phyloP scores from a whole-genome alignment of 208 protist species.

The Acanthamoeba lugdunensis region DNA sequence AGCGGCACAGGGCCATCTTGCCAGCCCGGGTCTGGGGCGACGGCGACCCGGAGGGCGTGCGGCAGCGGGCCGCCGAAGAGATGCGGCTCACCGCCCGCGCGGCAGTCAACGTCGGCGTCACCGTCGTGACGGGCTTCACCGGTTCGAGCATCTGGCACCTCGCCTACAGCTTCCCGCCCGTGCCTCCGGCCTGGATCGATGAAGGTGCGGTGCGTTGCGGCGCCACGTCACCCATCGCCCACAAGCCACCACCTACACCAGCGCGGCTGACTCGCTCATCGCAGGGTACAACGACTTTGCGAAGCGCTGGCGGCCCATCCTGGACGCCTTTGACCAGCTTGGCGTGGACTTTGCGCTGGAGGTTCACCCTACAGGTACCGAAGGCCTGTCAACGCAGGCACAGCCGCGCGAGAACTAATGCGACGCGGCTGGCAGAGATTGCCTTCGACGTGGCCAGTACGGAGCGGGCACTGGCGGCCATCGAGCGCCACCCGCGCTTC shows the following conservation, averaged over 20 bases:
- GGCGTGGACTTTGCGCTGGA: not conserved
- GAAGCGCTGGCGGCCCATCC: not conserved
- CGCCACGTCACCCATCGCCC: too few relatives aligned
- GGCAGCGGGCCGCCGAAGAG: not conserved
- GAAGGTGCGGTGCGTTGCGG: not conserved
- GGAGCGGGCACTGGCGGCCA: not conserved
- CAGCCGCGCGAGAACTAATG: not conserved
- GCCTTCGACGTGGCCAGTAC: not conserved
- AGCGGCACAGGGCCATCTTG: not conserved
- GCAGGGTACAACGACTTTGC: not conserved
- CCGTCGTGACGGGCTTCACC: not conserved
- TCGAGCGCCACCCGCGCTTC: constrained; percentile 6
- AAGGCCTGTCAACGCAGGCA: not conserved
- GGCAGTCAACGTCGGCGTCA: not conserved
- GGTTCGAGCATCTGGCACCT: not conserved
- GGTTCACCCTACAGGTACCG: not conserved
- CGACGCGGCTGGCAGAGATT: not conserved
- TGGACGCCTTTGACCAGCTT: not conserved
- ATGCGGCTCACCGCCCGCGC: not conserved
- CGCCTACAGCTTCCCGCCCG: not conserved
- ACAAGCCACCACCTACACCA: too few relatives aligned
- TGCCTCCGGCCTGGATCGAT: not conserved
- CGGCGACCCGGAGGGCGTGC: not conserved
- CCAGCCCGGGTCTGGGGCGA: not conserved
- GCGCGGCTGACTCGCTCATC: not conserved